These are phyloP conservation scores for Alloteropsis semialata DNA, from an alignment of 176 grass and related monocot species.

Conservation along the genomic window DNA sequence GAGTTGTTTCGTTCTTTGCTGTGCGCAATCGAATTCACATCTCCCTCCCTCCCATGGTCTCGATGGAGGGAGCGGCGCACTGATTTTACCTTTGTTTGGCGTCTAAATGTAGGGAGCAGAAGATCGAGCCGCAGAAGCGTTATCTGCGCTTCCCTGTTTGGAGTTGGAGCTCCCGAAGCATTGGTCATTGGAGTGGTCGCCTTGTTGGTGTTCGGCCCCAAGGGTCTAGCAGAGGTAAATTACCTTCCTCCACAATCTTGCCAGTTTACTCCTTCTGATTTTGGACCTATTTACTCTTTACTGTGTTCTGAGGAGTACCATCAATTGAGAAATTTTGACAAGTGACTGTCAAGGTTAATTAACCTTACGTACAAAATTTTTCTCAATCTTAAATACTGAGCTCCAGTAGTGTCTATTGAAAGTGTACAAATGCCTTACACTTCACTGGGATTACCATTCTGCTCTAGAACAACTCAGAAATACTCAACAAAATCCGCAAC, in stretches of 20 bases:
- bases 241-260: background rate
- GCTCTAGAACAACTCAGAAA: too few species aligned
- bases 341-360: background rate
- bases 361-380: background rate
- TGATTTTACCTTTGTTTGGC: background rate
- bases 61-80: background rate
- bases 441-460: too few species aligned
- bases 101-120: slow-evolving; percentile 49
- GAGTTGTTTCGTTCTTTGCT: background rate
- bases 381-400: background rate
- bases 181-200: slow-evolving; percentile 97
- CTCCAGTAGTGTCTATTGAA: too few species aligned
- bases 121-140: slow-evolving; percentile 39
- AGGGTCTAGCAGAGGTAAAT: slow-evolving; percentile 91
- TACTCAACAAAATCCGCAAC: too few species aligned
- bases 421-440: too few species aligned
- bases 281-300: background rate
- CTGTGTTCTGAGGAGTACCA: background rate
- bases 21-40: background rate
- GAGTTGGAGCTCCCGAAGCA: slow-evolving; percentile 90
- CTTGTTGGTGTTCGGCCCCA: slow-evolving; percentile 89
- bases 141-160: slow-evolving; percentile 86
- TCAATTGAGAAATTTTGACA: background rate
- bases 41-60: background rate
- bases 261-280: background rate